Conservation (phyloP, 768 basidiomycete genomes). For the Tricholoma sp. region DNA sequence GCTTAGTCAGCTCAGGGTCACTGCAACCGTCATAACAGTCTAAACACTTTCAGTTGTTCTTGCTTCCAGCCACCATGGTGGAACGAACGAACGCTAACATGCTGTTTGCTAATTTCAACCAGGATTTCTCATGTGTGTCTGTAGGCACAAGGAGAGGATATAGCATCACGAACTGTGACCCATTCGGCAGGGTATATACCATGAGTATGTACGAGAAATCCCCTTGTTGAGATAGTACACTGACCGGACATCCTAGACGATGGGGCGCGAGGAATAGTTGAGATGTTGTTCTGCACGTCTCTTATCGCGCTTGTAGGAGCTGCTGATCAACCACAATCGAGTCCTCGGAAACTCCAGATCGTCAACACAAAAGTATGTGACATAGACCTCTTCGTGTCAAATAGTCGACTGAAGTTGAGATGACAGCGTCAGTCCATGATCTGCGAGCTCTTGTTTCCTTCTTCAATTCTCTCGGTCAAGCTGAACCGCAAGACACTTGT, state of each 20-base stretch:
- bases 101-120: slow-evolving; percentile 95
- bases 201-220: slow-evolving; percentile 62
- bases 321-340: slow-evolving; percentile 85
- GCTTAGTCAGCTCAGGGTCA: neutral
- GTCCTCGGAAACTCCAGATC: slow-evolving; percentile 92
- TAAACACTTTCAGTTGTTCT: no score
- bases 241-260: slow-evolving; percentile 53
- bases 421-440: slow-evolving; percentile 92
- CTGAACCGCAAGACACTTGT: slow-evolving; percentile 95
- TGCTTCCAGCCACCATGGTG: slow-evolving; percentile 23
- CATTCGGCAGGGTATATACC: slow-evolving; percentile 93
- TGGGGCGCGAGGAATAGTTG: slow-evolving; percentile 92
- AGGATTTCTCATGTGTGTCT: slow-evolving; percentile 96
- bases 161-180: slow-evolving; percentile 96
- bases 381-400: neutral
- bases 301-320: slow-evolving; percentile 96
- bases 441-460: slow-evolving; percentile 96
- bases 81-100: slow-evolving; percentile 41
- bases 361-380: slow-evolving; percentile 91
- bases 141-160: slow-evolving; percentile 96
- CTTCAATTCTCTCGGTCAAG: slow-evolving; percentile 95
- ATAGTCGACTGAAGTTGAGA: neutral
- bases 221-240: neutral
- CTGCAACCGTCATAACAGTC: neutral
- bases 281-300: slow-evolving; percentile 99